Conservation (phyloP, 148 eudicot species). For the Camellia sinensis region DNA sequence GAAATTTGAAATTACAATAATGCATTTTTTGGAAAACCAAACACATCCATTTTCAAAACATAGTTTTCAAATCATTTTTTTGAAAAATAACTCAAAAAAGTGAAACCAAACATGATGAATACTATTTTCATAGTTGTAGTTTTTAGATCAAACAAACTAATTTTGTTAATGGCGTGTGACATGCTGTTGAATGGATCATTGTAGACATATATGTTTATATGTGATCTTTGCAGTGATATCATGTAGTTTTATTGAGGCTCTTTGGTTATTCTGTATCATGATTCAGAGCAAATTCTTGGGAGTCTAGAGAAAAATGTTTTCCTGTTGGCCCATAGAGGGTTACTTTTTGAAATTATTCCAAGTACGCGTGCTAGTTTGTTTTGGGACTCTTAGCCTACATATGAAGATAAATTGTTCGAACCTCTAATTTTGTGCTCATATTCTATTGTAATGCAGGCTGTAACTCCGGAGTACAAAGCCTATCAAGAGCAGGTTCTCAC, state of each 20-base stretch:
- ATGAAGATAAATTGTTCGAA: neutral
- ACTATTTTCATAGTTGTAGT: neutral
- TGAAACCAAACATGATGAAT: neutral
- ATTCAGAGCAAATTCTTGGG: neutral
- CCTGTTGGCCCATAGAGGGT: neutral
- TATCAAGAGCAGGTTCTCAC: conserved; percentile 98
- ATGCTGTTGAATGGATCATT: neutral
- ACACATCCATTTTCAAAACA: too few relatives aligned
- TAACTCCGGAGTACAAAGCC: conserved; percentile 85
- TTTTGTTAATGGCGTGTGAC: neutral
- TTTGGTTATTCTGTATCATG: neutral
- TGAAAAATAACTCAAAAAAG: neutral
- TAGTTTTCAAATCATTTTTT: too few relatives aligned
- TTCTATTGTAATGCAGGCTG: conserved; percentile 49
- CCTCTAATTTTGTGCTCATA: neutral
- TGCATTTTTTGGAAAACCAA: too few relatives aligned
- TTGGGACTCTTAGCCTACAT: neutral
- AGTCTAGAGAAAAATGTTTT: neutral
- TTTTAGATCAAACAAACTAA: neutral
- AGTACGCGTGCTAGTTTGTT: neutral
- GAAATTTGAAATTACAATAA: too few relatives aligned
- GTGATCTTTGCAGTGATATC: too few relatives aligned
- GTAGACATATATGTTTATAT: neutral
- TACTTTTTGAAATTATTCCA: conserved; percentile 8
- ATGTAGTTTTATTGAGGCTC: too few relatives aligned